These are phyloP conservation scores for Diaporthe helianthi DNA, from an alignment of 2,329 filamentous ascomycete genomes.

Conservation along the genomic window DNA sequence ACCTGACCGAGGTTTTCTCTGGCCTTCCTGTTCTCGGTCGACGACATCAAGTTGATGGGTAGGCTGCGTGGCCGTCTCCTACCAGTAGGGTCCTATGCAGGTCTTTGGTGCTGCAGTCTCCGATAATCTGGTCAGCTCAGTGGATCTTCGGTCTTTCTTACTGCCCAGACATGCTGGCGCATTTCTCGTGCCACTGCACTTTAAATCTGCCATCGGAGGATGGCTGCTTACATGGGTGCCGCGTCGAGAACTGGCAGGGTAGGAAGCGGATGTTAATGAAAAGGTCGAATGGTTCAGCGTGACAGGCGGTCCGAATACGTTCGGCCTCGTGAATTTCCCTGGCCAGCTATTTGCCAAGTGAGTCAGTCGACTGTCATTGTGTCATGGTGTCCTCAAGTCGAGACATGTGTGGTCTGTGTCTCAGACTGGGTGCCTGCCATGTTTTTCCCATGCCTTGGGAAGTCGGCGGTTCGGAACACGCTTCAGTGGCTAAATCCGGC, in stretches of 20 bases:
- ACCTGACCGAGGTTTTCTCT: neutral
- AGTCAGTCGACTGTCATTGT: neutral
- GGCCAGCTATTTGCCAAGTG: neutral
- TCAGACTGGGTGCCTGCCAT: conserved; percentile 29
- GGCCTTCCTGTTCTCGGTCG: neutral
- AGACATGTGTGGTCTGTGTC: conserved; percentile 11
- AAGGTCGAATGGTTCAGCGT: neutral
- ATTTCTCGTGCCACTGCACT: conserved; percentile 10
- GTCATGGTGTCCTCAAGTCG: neutral
- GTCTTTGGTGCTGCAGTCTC: neutral
- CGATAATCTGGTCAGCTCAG: neutral
- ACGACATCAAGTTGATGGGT: neutral
- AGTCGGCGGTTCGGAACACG: neutral
- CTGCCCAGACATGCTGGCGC: neutral
- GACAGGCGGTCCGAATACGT: neutral
- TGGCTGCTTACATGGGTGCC: neutral
- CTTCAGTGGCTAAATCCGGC: neutral
- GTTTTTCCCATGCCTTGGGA: neutral
- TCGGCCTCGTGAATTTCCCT: neutral
- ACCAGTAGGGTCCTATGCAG: neutral
- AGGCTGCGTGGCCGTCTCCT: neutral
- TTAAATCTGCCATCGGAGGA: neutral
- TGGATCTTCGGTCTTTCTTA: neutral
- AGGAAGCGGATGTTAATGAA: neutral
- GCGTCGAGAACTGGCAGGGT: neutral